Evolutionary conservation across 1,284 basidiomycete species (phyloP).

Genomic region (Trametes hirsuta): DNA sequence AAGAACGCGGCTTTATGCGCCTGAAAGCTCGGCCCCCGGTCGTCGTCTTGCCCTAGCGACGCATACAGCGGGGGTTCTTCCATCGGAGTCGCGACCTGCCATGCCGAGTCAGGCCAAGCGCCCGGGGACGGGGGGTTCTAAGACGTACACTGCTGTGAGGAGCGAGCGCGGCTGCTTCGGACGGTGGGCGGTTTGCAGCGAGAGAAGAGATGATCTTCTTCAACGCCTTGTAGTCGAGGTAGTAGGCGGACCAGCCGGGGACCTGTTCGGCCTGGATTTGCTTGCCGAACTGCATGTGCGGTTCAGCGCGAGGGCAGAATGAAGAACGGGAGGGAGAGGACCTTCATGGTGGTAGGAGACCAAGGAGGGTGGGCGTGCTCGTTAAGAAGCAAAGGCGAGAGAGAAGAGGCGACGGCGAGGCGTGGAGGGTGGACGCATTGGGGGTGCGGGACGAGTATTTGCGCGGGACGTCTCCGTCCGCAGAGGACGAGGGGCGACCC

Average conservation of each 20-base stretch:
- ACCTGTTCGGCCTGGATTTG: constrained; percentile 96
- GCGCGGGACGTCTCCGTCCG: neutral
- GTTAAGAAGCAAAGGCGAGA: constrained; percentile 11
- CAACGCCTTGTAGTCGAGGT: constrained; percentile 98
- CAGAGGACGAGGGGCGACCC: constrained; percentile 5
- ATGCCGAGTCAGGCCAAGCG: neutral
- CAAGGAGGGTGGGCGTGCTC: neutral
- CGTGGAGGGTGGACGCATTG: constrained; percentile 7
- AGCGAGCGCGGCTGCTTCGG: constrained; percentile 88
- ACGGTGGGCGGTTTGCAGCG: constrained; percentile 85
- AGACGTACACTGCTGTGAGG: constrained; percentile 68
- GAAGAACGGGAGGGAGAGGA: constrained; percentile 19
- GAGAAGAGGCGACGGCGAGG: constrained; percentile 2
- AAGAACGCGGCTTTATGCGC: constrained; percentile 98
- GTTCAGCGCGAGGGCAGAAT: constrained; percentile 21
- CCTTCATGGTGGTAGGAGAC: constrained; percentile 38
- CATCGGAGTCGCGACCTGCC: neutral
- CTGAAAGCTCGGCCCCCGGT: constrained; percentile 78
- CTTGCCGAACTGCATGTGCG: constrained; percentile 86
- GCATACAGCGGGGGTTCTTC: constrained; percentile 61
- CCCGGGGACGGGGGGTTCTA: constrained; percentile 49
- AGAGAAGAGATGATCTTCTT: constrained; percentile 99
- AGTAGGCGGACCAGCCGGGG: constrained; percentile 95
- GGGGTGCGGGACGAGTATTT: neutral
- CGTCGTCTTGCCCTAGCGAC: constrained; percentile 63